Conservation (phyloP, 352 stramenopile genomes). For the Plasmopara halstedii region DNA sequence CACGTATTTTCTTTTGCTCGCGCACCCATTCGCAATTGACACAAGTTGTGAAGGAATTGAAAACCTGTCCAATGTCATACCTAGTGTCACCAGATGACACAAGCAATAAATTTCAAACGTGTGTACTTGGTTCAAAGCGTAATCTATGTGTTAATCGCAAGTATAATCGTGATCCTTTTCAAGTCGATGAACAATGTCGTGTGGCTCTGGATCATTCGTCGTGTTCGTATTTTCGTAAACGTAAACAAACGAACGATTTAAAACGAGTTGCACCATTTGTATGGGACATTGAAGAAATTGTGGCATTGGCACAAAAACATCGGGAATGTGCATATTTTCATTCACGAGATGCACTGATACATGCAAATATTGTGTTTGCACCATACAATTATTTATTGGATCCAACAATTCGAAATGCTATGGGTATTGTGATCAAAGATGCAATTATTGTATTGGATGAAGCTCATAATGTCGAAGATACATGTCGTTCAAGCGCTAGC, state of each 20-base stretch:
- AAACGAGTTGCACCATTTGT: conserved; percentile 42
- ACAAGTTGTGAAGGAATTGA: conserved; percentile 76
- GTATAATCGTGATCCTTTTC: conserved; percentile 45
- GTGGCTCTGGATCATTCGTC: conserved; percentile 21
- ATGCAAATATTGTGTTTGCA: conserved; percentile 77
- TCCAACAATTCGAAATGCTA: conserved; percentile 57
- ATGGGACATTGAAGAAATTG: conserved; percentile 84
- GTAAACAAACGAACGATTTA: conserved; percentile 30
- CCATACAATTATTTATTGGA: conserved; percentile 88
- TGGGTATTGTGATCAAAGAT: conserved; percentile 64
- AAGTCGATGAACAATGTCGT: conserved; percentile 76
- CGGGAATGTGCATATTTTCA: conserved; percentile 79
- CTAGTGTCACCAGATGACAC: conserved; percentile 34
- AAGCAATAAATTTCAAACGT: conserved; percentile 62
- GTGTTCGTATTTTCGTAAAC: conserved; percentile 30
- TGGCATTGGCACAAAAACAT: conserved; percentile 60
- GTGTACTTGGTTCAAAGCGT: conserved; percentile 67
- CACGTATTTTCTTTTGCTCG: conserved; percentile 84
- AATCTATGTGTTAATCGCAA: conserved; percentile 77
- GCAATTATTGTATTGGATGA: conserved; percentile 81
- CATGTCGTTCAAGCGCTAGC: conserved; percentile 69
- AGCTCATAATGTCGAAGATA: conserved; percentile 85
- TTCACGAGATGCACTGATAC: conserved; percentile 33
- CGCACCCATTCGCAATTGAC: conserved; percentile 80
- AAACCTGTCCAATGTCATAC: conserved; percentile 63